Conservation (phyloP, 768 basidiomycete species). For the Pisolithus orientalis region DNA sequence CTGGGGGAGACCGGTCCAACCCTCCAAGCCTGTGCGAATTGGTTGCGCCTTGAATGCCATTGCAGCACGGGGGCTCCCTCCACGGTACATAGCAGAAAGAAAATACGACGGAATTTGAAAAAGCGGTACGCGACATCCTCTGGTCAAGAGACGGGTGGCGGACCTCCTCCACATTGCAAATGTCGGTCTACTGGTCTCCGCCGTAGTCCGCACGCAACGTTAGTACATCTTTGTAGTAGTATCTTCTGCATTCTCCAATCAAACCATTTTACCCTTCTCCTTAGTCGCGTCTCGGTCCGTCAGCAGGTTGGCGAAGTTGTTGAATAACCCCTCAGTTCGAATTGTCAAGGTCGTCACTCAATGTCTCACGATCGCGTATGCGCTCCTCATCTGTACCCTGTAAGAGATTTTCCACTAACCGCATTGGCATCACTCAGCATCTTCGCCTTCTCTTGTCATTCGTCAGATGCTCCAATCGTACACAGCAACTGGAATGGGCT, state of each 20-base stretch:
- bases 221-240: conserved; percentile 36
- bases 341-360: conserved; percentile 80
- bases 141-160: conserved; percentile 83
- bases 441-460: conserved; percentile 13
- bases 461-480: conserved; percentile 67
- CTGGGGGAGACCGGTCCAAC: no score
- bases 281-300: conserved; percentile 73
- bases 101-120: no score
- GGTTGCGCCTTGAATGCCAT: no score
- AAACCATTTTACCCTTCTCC: conserved; percentile 17
- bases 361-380: conserved; percentile 76
- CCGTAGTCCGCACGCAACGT: conserved; percentile 80
- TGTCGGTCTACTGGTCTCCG: conserved; percentile 70
- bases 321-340: conserved; percentile 58
- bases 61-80: no score
- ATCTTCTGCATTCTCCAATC: conserved; percentile 13
- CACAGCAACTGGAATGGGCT: conserved; percentile 67
- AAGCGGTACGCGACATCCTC: no score
- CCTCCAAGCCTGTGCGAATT: no score
- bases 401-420: conserved; percentile 34
- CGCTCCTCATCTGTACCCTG: conserved; percentile 79
- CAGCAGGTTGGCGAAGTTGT: conserved; percentile 61
- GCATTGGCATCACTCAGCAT: neutral
- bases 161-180: conserved; percentile 89
- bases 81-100: no score